Conservation (phyloP, 2,329 filamentous ascomycete species). For the Trichoderma lentiforme region DNA sequence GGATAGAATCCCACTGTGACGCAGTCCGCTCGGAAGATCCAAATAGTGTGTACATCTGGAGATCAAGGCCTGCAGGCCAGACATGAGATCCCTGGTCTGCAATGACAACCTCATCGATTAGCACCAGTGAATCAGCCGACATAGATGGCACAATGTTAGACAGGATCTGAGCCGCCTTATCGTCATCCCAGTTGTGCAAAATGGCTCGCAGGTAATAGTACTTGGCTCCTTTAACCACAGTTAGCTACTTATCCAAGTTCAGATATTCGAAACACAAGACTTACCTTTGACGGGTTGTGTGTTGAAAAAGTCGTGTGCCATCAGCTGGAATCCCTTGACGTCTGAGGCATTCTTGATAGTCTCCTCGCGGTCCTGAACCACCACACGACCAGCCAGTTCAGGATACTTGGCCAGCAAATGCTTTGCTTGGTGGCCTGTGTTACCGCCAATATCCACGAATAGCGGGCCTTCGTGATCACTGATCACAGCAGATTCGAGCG, state of each 20-base stretch:
- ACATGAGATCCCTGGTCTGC: constrained; percentile 21
- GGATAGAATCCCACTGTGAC: neutral
- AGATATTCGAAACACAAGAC: neutral
- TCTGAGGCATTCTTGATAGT: neutral
- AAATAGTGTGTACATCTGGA: constrained; percentile 6
- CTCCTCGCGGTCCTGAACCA: constrained; percentile 3
- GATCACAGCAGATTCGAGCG: neutral
- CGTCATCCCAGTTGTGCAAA: constrained; percentile 40
- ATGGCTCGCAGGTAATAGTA: constrained; percentile 34
- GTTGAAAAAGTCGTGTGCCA: constrained; percentile 27
- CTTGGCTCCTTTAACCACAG: neutral
- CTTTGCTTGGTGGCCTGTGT: neutral
- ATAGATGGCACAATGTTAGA: constrained; percentile 32
- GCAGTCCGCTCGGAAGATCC: neutral
- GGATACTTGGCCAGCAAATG: neutral
- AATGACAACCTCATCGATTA: constrained; percentile 37
- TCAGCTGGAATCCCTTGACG: constrained; percentile 14
- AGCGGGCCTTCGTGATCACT: neutral
- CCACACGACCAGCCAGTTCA: neutral
- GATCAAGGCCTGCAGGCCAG: constrained; percentile 4
- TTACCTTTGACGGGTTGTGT: constrained; percentile 22
- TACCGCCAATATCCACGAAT: constrained; percentile 9
- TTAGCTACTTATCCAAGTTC: neutral
- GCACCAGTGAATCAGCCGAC: constrained; percentile 32
- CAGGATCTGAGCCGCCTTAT: constrained; percentile 30